Evolutionary conservation across 306 rosid genomes (phyloP).

Genomic region (Clitoria ternatea): DNA sequence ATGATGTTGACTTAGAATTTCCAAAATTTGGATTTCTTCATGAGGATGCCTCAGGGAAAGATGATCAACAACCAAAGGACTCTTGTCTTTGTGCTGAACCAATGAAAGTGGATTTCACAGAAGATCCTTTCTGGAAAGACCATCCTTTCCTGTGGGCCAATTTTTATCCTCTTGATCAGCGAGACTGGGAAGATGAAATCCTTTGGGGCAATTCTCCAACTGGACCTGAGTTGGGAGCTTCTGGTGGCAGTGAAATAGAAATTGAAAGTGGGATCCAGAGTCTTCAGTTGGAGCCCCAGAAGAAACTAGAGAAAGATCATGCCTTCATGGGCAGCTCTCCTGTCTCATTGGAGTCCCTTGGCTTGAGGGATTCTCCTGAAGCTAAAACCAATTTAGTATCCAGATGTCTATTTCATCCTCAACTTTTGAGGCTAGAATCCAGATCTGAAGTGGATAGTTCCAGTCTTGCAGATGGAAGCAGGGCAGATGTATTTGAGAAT

Average conservation of each 20-base stretch:
- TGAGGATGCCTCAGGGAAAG: constrained; percentile 36
- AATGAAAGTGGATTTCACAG: constrained; percentile 48
- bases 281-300: constrained; percentile 27
- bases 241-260: constrained; percentile 48
- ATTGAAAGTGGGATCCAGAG: constrained; percentile 40
- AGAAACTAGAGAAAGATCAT: constrained; percentile 35
- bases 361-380: constrained; percentile 44
- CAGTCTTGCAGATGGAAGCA: constrained; percentile 36
- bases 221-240: constrained; percentile 53
- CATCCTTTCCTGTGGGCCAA: constrained; percentile 35
- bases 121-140: constrained; percentile 33
- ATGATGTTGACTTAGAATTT: constrained; percentile 46
- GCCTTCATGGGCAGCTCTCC: constrained; percentile 34
- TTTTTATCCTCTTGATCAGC: constrained; percentile 84
- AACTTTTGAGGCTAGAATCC: constrained; percentile 74
- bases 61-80: constrained; percentile 39
- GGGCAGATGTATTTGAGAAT: constrained; percentile 37
- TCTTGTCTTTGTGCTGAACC: constrained; percentile 59
- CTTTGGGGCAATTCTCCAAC: constrained; percentile 85
- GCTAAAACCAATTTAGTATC: constrained; percentile 34
- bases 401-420: constrained; percentile 66
- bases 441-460: constrained; percentile 40
- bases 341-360: constrained; percentile 57
- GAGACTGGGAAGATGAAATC: constrained; percentile 85
- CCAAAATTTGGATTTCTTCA: constrained; percentile 52